Conservation (phyloP, 257 asterid species). For the Capsicum rhomboideum region DNA sequence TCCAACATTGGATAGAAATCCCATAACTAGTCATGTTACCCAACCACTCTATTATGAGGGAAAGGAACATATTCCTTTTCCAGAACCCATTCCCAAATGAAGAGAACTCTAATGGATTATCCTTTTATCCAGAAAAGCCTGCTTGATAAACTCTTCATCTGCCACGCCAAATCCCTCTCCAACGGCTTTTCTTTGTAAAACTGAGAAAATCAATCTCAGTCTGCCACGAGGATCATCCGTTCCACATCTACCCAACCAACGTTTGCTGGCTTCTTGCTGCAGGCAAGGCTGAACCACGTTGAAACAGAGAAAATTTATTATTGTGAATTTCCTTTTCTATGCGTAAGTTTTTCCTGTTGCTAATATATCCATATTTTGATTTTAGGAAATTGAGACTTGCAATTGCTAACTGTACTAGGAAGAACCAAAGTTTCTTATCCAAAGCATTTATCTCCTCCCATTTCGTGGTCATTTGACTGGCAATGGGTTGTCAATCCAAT, state of each 20-base stretch:
- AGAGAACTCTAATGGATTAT: background rate
- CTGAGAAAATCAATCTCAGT: background rate
- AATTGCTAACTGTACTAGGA: background rate
- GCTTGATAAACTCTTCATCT: background rate
- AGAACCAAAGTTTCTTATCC: background rate
- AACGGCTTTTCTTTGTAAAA: background rate
- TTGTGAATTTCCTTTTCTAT: background rate
- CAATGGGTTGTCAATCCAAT: background rate
- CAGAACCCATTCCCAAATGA: background rate
- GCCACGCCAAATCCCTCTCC: background rate
- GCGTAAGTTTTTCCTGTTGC: background rate
- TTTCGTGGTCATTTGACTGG: background rate
- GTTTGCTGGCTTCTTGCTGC: background rate
- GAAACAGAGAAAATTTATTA: background rate
- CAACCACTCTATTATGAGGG: background rate
- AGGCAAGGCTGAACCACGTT: background rate
- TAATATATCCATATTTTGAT: background rate
- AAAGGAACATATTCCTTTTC: background rate
- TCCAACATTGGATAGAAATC: background rate
- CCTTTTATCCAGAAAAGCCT: background rate
- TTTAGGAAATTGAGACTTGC: background rate
- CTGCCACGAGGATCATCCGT: background rate
- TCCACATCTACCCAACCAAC: background rate
- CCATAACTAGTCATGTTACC: background rate
- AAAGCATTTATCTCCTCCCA: too few species aligned